phyloP scores from a whole-genome alignment of 2,329 filamentous ascomycete genomes.

The Sporothrix dimorphospora region DNA sequence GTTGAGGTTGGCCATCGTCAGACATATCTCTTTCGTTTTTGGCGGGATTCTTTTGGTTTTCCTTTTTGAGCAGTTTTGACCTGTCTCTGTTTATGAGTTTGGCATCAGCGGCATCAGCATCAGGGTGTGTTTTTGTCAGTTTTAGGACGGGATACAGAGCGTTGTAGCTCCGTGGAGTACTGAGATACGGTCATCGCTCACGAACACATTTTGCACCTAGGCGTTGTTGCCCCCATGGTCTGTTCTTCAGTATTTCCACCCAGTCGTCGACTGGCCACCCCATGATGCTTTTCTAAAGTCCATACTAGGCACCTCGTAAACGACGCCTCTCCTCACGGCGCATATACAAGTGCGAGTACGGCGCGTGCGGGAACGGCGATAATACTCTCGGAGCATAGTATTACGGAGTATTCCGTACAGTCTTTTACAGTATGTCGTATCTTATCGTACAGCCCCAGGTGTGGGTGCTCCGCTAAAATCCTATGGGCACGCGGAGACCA shows the following conservation, averaged over 20 bases:
- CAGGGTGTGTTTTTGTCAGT: not conserved
- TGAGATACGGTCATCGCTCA: not conserved
- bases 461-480: not conserved
- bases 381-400: not conserved
- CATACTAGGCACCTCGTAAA: not conserved
- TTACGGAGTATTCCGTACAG: not conserved
- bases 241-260: not conserved
- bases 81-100: not conserved
- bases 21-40: not conserved
- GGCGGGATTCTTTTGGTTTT: not conserved
- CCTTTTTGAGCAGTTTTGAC: not conserved
- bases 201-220: not conserved
- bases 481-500: not conserved
- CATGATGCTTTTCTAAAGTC: not conserved
- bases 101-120: not conserved
- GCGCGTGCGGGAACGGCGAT: not conserved
- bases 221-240: not conserved
- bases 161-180: not conserved
- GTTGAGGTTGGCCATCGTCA: not conserved
- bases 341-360: not conserved
- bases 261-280: not conserved
- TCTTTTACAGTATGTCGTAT: too few relatives aligned
- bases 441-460: not conserved
- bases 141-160: not conserved
- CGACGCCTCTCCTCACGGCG: not conserved